Conservation (phyloP, 179 eudicot genomes). For the Patellifolia procumbens region DNA sequence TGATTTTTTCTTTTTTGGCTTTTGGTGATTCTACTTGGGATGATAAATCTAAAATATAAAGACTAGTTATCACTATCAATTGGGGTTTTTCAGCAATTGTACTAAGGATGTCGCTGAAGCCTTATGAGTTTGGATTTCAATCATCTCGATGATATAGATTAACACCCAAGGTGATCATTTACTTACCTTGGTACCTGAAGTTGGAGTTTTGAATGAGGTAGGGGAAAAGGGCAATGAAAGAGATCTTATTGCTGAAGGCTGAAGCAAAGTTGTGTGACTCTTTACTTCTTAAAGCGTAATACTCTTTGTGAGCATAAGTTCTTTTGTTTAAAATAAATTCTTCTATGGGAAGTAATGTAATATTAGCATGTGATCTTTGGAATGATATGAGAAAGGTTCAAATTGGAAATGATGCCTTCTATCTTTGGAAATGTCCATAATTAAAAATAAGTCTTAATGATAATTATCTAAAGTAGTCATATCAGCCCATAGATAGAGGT, state of each 20-base stretch:
- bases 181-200: conserved; percentile 1
- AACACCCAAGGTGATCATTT: neutral
- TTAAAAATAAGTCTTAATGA: neutral
- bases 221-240: neutral
- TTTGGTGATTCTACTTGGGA: neutral
- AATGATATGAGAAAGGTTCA: neutral
- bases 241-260: conserved; percentile 8
- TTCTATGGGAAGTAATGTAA: neutral
- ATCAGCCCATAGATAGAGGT: neutral
- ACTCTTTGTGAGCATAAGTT: neutral
- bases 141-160: neutral
- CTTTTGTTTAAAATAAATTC: neutral
- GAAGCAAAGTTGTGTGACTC: conserved; percentile 11
- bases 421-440: too few relatives aligned
- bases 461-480: neutral
- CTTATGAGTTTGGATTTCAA: neutral
- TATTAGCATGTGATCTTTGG: too few relatives aligned
- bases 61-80: neutral
- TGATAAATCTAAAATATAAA: neutral
- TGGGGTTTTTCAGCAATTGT: neutral
- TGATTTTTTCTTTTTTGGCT: neutral
- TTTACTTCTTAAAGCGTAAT: neutral
- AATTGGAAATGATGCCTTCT: neutral
- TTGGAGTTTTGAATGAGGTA: neutral
- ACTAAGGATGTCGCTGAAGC: neutral